Percentiles rank a stretch among this genome's conserved stretches.
These are phyloP conservation scores for Aspergillus nanangensis DNA, from an alignment of 495 filamentous ascomycete species.

Conservation along the genomic window DNA sequence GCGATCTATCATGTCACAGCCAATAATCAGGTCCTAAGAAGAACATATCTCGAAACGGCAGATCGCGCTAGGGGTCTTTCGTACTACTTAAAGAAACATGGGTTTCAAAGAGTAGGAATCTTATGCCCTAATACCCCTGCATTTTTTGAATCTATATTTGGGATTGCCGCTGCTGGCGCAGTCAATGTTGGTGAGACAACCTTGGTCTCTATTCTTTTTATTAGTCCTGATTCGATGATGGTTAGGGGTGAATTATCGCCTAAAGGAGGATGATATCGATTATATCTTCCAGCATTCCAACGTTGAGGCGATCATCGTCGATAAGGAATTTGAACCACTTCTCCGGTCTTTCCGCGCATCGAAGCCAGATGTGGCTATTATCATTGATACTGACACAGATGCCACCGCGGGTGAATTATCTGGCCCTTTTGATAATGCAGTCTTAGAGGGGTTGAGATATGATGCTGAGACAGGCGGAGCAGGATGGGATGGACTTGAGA, in stretches of 20 bases:
- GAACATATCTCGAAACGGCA: slow-evolving; percentile 75
- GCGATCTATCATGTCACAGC: slow-evolving; percentile 87
- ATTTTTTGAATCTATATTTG: slow-evolving; percentile 87
- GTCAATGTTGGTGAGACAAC: slow-evolving; percentile 59
- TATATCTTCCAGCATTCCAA: slow-evolving; percentile 88
- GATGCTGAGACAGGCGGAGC: slow-evolving; percentile 56
- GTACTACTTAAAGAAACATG: slow-evolving; percentile 74
- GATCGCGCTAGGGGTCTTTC: slow-evolving; percentile 82
- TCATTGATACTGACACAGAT: slow-evolving; percentile 86
- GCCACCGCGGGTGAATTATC: slow-evolving; percentile 65
- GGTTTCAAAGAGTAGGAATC: slow-evolving; percentile 69
- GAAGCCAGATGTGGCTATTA: slow-evolving; percentile 58
- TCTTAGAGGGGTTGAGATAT: slow-evolving; percentile 71
- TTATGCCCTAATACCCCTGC: slow-evolving; percentile 90
- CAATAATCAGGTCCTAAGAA: slow-evolving; percentile 65
- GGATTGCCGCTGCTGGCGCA: slow-evolving; percentile 77
- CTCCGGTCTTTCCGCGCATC: slow-evolving; percentile 57
- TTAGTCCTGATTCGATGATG: not conserved
- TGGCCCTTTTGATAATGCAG: slow-evolving; percentile 79
- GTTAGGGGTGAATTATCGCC: slow-evolving; percentile 79
- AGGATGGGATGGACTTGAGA: slow-evolving; percentile 75
- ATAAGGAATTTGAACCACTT: slow-evolving; percentile 69
- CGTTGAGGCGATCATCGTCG: slow-evolving; percentile 84
- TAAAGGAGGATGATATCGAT: slow-evolving; percentile 80
- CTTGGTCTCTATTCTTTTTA: not conserved